Conservation (phyloP, 805 yeast genomes). For the Blastobotrys attinorum region DNA sequence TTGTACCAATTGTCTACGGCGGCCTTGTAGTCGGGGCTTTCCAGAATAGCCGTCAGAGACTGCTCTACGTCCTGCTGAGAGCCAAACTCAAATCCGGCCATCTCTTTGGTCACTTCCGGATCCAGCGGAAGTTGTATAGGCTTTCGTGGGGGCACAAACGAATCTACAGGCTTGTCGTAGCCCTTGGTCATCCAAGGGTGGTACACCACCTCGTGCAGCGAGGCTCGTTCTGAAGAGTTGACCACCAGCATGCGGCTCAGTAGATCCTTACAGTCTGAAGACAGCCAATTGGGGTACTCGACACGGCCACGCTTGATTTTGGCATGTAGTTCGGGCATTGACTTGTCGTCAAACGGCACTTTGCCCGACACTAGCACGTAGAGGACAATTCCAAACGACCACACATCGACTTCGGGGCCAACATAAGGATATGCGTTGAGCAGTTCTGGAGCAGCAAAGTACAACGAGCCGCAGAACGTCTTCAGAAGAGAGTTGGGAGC, state of each 20-base stretch:
- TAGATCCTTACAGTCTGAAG: constrained; percentile 72
- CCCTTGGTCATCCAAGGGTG: constrained; percentile 97
- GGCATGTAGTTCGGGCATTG: constrained; percentile 84
- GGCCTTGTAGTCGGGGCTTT: constrained; percentile 57
- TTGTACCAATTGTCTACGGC: constrained; percentile 58
- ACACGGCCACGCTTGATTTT: constrained; percentile 89
- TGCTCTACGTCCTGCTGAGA: constrained; percentile 48
- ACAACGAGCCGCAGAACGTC: constrained; percentile 94
- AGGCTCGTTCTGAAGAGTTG: constrained; percentile 73
- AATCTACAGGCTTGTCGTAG: constrained; percentile 62
- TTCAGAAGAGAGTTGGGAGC: constrained; percentile 64
- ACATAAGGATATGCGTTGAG: constrained; percentile 84
- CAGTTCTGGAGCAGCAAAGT: constrained; percentile 97
- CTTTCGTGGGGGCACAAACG: constrained; percentile 65
- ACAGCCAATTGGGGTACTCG: constrained; percentile 78
- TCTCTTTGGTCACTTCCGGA: constrained; percentile 57
- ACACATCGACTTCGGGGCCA: constrained; percentile 97
- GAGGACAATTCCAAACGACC: constrained; percentile 96
- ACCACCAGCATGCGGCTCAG: constrained; percentile 88
- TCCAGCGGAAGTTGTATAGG: constrained; percentile 71
- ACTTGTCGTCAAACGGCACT: constrained; percentile 95
- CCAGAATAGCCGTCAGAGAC: constrained; percentile 49
- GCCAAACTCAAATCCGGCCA: constrained; percentile 74
- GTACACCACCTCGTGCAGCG: constrained; percentile 64
- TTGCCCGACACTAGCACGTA: constrained; percentile 95